A percentile compares a stretch with the other conserved stretches of the same genome.
phyloP scores from a whole-genome alignment of 1,284 basidiomycete genomes.

The Sporisorium exsertum region DNA sequence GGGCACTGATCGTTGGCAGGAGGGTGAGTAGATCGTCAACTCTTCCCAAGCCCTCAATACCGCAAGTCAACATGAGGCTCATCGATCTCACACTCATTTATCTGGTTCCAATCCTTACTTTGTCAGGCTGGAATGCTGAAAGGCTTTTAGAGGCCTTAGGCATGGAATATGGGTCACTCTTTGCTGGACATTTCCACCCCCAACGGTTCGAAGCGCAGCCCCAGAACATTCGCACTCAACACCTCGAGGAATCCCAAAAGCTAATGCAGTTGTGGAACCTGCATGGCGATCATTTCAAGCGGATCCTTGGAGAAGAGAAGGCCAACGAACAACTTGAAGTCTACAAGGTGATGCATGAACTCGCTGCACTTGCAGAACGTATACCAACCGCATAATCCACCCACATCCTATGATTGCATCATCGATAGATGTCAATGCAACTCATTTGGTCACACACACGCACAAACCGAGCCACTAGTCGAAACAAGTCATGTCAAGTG shows the following conservation, averaged over 20 bases:
- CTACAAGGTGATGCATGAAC: not conserved
- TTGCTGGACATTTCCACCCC: slow-evolving; percentile 11
- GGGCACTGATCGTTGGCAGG: not conserved
- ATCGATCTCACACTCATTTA: not conserved
- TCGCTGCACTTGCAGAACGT: not conserved
- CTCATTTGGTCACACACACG: too few relatives aligned
- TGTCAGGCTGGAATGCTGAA: too few relatives aligned
- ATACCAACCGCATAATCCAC: not conserved
- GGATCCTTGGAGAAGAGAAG: not conserved
- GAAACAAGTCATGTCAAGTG: too few relatives aligned
- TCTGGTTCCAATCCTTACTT: not conserved
- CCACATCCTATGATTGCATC: not conserved
- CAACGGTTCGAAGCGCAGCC: slow-evolving; percentile 6
- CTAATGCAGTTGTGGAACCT: not conserved
- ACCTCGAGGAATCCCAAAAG: not conserved
- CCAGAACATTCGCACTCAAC: not conserved
- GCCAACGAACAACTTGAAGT: not conserved
- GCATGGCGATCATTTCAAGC: not conserved
- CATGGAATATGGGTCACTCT: not conserved
- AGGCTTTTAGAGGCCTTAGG: too few relatives aligned
- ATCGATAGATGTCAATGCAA: too few relatives aligned
- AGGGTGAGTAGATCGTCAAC: not conserved
- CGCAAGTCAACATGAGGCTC: not conserved
- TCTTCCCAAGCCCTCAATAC: not conserved
- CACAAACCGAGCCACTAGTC: not conserved